Conservation (phyloP, 257 asterid genomes). For the Lycium ferocissimum region DNA sequence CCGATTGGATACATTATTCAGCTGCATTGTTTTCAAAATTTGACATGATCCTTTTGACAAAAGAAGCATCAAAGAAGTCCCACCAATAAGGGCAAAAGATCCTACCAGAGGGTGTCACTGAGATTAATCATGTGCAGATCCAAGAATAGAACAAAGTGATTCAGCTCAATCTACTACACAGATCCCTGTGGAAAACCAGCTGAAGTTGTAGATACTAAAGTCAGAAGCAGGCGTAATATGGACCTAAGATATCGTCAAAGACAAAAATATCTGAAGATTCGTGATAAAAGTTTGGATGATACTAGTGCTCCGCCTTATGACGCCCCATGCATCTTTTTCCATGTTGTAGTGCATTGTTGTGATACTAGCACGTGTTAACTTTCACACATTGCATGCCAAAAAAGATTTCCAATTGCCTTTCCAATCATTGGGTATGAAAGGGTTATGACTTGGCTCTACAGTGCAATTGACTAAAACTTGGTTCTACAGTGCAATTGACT, state of each 20-base stretch:
- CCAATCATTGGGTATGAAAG: slow-evolving; percentile 63
- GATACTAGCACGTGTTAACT: slow-evolving; percentile 24
- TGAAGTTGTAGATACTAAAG: slow-evolving; percentile 63
- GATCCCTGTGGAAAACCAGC: slow-evolving; percentile 57
- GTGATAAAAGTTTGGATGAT: slow-evolving; percentile 55
- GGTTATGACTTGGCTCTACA: slow-evolving; percentile 98
- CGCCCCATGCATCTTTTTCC: slow-evolving; percentile 33
- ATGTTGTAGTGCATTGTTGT: slow-evolving; percentile 32
- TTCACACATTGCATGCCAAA: slow-evolving; percentile 45
- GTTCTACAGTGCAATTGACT: slow-evolving; percentile 94
- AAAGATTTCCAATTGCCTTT: slow-evolving; percentile 65
- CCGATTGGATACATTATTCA: slow-evolving; percentile 14
- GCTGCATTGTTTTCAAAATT: slow-evolving; percentile 9
- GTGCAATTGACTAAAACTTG: slow-evolving; percentile 93
- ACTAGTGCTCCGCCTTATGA: slow-evolving; percentile 42
- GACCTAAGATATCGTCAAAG: slow-evolving; percentile 51
- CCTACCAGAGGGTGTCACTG: slow-evolving; percentile 65
- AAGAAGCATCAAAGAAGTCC: slow-evolving; percentile 60
- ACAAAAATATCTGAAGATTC: slow-evolving; percentile 56
- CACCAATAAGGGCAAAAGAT: slow-evolving; percentile 56
- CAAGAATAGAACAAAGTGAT: slow-evolving; percentile 78
- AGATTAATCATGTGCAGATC: slow-evolving; percentile 62
- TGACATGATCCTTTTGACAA: slow-evolving; percentile 43
- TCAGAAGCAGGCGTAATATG: slow-evolving; percentile 78
- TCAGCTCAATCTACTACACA: slow-evolving; percentile 74